A percentile compares a stretch with the other conserved stretches of the same genome.
Evolutionary conservation across 2,329 filamentous ascomycete species (phyloP).

Genomic region (Pyricularia sp.): DNA sequence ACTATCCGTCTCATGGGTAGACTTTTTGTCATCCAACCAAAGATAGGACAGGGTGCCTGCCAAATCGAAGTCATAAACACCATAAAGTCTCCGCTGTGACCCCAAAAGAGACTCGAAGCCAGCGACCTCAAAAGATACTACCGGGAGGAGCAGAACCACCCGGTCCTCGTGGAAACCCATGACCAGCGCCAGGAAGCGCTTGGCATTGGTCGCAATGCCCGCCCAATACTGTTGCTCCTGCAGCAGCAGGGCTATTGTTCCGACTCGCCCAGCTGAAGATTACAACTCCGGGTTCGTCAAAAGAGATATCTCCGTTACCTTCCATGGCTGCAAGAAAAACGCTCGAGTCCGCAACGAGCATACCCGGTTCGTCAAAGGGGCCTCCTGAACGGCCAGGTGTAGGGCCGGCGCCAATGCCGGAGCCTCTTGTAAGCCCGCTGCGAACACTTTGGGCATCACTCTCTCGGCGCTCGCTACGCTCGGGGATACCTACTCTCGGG

Average conservation of each 20-base stretch:
- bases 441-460: not conserved
- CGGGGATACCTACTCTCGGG: not conserved
- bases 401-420: not conserved
- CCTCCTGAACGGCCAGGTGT: not conserved
- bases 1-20: not conserved
- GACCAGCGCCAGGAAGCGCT: not conserved
- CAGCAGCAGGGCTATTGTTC: not conserved
- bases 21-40: not conserved
- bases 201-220: not conserved
- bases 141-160: not conserved
- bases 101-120: too few species aligned
- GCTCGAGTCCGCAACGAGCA: not conserved
- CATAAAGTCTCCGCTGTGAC: not conserved
- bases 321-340: not conserved
- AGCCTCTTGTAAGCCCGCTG: not conserved
- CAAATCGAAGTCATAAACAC: not conserved
- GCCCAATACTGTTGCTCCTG: not conserved
- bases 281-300: not conserved
- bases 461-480: not conserved
- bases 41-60: not conserved
- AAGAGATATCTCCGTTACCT: not conserved
- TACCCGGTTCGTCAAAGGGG: not conserved
- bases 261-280: not conserved
- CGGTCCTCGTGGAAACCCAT: not conserved
- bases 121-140: not conserved